Percentiles rank a stretch among this genome's conserved stretches.
These are phyloP conservation scores for Monosporascus sp. DNA, from an alignment of 2,329 filamentous ascomycete genomes.

Conservation along the genomic window DNA sequence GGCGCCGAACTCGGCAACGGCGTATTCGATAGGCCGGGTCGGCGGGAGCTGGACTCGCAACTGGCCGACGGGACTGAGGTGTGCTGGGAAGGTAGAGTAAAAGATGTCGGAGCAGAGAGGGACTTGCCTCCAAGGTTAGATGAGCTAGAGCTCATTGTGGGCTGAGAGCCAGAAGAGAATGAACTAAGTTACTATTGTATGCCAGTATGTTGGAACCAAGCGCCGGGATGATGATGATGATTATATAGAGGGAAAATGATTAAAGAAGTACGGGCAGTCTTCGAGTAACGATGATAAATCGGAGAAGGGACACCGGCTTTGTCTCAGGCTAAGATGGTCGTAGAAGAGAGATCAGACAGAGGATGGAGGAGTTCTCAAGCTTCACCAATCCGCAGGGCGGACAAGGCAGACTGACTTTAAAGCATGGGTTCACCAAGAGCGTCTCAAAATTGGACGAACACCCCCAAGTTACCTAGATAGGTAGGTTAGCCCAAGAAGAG, in stretches of 20 bases:
- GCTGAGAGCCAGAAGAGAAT: constrained; percentile 5
- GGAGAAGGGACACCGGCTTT: too few relatives aligned
- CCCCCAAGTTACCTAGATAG: background rate
- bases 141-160: constrained; percentile 29
- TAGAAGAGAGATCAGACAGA: too few relatives aligned
- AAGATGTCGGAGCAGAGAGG: constrained; percentile 38
- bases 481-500: background rate
- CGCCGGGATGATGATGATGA: background rate
- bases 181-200: background rate
- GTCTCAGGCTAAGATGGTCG: too few relatives aligned
- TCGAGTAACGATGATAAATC: too few relatives aligned
- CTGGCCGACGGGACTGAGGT: constrained; percentile 35
- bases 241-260: too few relatives aligned
- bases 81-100: constrained; percentile 34
- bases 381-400: too few relatives aligned
- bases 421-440: background rate
- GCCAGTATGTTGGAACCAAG: constrained; percentile 1
- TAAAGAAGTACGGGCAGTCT: too few relatives aligned
- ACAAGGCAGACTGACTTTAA: too few relatives aligned
- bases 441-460: background rate
- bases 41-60: constrained; percentile 45
- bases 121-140: constrained; percentile 44
- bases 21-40: constrained; percentile 34
- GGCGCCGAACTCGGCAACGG: constrained; percentile 39
- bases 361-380: too few relatives aligned